A percentile compares a stretch with the other conserved stretches of the same genome.
Evolutionary conservation across 352 stramenopile species (phyloP).

Genomic region (Blastocystis sp.): DNA sequence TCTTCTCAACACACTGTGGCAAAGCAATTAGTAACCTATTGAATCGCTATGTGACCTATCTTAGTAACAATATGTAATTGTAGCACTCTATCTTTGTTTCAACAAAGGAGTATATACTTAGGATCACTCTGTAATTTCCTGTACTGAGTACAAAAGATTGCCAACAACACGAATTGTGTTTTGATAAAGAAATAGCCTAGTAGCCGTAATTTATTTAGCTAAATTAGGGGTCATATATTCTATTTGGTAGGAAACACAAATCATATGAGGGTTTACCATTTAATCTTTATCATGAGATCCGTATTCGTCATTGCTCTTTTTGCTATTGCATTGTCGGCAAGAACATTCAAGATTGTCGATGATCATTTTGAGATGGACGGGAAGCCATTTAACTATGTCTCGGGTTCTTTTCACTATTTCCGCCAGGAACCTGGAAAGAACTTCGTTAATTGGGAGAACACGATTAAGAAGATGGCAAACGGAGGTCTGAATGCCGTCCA

Average conservation of each 20-base stretch:
- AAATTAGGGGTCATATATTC: too few species aligned
- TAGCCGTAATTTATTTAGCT: too few species aligned
- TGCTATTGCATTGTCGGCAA: neutral
- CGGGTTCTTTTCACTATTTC: constrained; percentile 70
- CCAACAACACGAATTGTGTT: neutral
- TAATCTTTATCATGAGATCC: neutral
- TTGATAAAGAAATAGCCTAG: neutral
- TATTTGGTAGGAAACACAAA: neutral
- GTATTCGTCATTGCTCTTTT: neutral
- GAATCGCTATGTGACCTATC: constrained; percentile 45
- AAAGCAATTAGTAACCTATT: constrained; percentile 52
- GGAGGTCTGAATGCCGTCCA: constrained; percentile 74
- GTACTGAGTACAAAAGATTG: neutral
- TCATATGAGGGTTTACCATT: neutral
- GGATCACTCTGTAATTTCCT: neutral
- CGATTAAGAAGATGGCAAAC: constrained; percentile 68
- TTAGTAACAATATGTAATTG: constrained; percentile 3
- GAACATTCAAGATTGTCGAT: constrained; percentile 49
- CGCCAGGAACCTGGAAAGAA: constrained; percentile 61
- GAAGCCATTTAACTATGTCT: constrained; percentile 66
- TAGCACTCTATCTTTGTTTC: neutral
- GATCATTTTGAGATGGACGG: constrained; percentile 67
- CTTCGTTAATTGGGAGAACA: constrained; percentile 68
- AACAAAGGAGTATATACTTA: too few species aligned
- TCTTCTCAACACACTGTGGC: constrained; percentile 19